Percentiles rank a stretch among this genome's conserved stretches.
These are phyloP conservation scores for Leccinum laetum DNA, from an alignment of 1,284 basidiomycete species.

Conservation along the genomic window DNA sequence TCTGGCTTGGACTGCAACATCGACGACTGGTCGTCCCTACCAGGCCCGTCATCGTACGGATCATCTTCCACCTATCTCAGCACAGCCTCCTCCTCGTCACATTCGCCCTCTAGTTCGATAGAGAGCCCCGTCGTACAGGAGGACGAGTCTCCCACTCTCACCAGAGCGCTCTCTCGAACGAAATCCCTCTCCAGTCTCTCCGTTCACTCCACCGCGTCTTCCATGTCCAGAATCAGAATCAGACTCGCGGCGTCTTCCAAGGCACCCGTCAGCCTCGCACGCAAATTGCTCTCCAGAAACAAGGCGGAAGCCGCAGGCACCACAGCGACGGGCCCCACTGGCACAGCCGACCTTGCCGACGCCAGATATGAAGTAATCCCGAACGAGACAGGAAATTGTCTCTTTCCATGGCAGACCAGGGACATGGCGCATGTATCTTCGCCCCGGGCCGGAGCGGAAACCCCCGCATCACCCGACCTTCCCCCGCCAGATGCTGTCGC, in stretches of 20 bases:
- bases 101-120: constrained; percentile 16
- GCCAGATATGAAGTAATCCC: constrained; percentile 14
- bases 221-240: constrained; percentile 47
- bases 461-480: constrained; percentile 19
- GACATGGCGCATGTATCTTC: constrained; percentile 20
- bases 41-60: constrained; percentile 56
- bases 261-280: constrained; percentile 50
- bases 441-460: constrained; percentile 29
- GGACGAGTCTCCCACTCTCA: too few relatives aligned
- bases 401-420: too few relatives aligned
- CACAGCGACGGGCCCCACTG: background rate
- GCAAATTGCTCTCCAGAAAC: constrained; percentile 53
- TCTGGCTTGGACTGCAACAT: constrained; percentile 47
- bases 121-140: constrained; percentile 35
- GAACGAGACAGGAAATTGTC: constrained; percentile 35
- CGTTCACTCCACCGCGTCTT: constrained; percentile 46
- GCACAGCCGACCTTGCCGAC: constrained; percentile 2
- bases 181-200: constrained; percentile 19
- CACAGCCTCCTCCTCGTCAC: constrained; percentile 16
- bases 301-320: constrained; percentile 19
- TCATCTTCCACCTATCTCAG: constrained; percentile 34
- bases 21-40: constrained; percentile 42
- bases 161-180: too few relatives aligned
- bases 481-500: too few relatives aligned
- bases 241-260: constrained; percentile 40